Base-by-base conservation (phyloP, 768 basidiomycete genomes). In the Mycena rebaudengoi region DNA sequence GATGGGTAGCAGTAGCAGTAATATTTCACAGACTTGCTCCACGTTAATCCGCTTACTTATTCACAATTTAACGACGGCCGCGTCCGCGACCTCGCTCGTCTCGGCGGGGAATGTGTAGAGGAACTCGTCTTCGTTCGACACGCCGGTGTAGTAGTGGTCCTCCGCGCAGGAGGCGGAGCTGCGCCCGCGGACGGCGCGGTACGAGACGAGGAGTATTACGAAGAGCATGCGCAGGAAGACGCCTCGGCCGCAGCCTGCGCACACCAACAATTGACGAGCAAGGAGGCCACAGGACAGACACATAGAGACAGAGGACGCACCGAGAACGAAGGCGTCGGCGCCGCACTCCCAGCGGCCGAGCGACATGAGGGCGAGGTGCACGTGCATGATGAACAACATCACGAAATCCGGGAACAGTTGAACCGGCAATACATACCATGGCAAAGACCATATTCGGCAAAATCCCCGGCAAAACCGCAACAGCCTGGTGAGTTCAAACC, bases 331-430 rank as follows among this genome's bases (percentile, higher is more conserved):
- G 4, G 94, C 88, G 16, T 95, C 88, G 11, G 88, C 87, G 50
- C 91, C 83, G 51, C 92, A 91, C 76, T 95, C 93, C 92, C 93
- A 94, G 20, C 87, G 87, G 13, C 92, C 91, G 16, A 95, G 85
- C 8, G 85, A 75, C 80, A 86, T 86, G 56, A 94, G 76, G 3
- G 92, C 89, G 56, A 76, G 77, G 70, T 89, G 86, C 64, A 94
- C 77, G 45, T 93, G 88, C 44, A 74, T 77, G 46, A 84, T 60
- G 83, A 92, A 91, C 32, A 83, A n/a, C n/a, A n/a, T n/a, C n/a
- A n/a, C n/a, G n/a, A n/a, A n/a, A n/a, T n/a, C n/a, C n/a, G n/a
- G n/a, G n/a, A n/a, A n/a, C n/a, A n/a, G n/a, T n/a, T n/a, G n/a
- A n/a, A n/a, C n/a, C n/a, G n/a, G n/a, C n/a, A n/a, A n/a, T n/a